These are phyloP conservation scores for Rhytidiadelphus loreus DNA, from an alignment of 225 moss, liverwort and hornwort genomes.

Conservation along the genomic window DNA sequence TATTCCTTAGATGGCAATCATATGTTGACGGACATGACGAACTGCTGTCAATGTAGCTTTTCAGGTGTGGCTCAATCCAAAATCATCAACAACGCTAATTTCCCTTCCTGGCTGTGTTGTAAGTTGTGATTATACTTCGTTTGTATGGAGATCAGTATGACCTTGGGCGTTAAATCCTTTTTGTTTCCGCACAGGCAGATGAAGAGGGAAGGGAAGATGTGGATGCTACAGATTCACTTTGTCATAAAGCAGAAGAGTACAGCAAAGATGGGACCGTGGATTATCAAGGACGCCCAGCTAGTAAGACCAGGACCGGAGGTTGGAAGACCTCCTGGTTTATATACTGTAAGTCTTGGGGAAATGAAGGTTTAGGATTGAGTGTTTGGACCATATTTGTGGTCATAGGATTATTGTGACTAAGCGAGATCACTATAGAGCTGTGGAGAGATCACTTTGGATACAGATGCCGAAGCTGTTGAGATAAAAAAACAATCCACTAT, in stretches of 20 bases:
- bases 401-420: neutral
- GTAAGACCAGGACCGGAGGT: constrained; percentile 27
- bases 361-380: neutral
- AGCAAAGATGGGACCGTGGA: constrained; percentile 57
- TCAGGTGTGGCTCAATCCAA: neutral
- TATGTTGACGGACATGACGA: too few species aligned
- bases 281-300: constrained; percentile 40
- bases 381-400: neutral
- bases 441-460: neutral
- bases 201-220: constrained; percentile 1
- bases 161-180: neutral
- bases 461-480: neutral
- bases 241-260: neutral
- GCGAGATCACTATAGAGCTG: neutral
- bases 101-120: neutral
- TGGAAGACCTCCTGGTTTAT: constrained; percentile 52
- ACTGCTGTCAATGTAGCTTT: too few species aligned
- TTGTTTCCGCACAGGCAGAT: constrained; percentile 9
- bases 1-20: too few species aligned
- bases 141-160: neutral
- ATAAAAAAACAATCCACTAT: neutral
- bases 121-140: neutral
- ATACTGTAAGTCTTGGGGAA: constrained; percentile 21
- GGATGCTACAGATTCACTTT: neutral
- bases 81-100: neutral